Conservation (phyloP, 2,329 filamentous ascomycete species). For the Coleophoma cylindrospora region DNA sequence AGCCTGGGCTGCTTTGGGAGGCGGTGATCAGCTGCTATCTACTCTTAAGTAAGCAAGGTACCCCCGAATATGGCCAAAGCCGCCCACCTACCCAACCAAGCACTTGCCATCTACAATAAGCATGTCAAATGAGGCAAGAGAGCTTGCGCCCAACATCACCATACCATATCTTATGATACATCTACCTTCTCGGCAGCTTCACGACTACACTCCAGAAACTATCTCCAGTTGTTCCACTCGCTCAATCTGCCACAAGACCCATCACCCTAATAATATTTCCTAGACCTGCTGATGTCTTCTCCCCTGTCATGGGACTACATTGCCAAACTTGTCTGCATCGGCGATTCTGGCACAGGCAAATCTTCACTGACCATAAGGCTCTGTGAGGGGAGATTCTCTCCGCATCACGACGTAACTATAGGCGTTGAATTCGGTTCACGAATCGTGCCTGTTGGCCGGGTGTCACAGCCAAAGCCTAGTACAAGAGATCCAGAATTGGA, state of each 20-base stretch:
- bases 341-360: slow-evolving; percentile 95
- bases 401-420: slow-evolving; percentile 95
- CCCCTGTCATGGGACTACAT: slow-evolving; percentile 91
- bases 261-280: not conserved
- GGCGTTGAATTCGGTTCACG: slow-evolving; percentile 96
- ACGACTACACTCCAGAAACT: not conserved
- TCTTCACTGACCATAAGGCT: slow-evolving; percentile 90
- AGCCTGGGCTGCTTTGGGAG: too few species aligned
- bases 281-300: slow-evolving; percentile 40
- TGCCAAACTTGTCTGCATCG: slow-evolving; percentile 96
- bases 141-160: not conserved
- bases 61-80: too few species aligned
- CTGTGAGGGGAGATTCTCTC: slow-evolving; percentile 91
- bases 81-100: too few species aligned
- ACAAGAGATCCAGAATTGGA: slow-evolving; percentile 17
- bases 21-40: too few species aligned
- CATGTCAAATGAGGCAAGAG: too few species aligned
- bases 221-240: not conserved
- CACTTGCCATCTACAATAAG: too few species aligned
- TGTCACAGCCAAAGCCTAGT: slow-evolving; percentile 43
- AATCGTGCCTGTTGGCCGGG: slow-evolving; percentile 75
- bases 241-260: not conserved
- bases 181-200: not conserved
- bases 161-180: not conserved
- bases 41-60: too few species aligned